Percentiles rank a stretch among this genome's conserved stretches.
Evolutionary conservation across 176 grass and related monocot genomes (phyloP).

Genomic region (Elymus sibiricus): DNA sequence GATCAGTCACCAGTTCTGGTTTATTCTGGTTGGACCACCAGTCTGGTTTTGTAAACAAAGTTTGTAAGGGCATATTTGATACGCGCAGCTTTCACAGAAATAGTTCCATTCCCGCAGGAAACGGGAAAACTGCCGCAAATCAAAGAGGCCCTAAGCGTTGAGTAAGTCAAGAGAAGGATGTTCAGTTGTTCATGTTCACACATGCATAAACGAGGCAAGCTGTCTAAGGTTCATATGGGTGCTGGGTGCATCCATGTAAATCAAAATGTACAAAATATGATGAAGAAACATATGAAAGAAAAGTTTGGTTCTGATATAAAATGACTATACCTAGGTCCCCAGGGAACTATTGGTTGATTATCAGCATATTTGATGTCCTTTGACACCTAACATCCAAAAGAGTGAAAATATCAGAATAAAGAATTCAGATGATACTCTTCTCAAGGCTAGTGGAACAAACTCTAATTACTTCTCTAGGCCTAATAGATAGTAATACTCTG

Average conservation of each 20-base stretch:
- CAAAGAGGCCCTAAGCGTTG: not conserved
- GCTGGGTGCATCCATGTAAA: not conserved
- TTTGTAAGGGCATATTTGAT: too few relatives aligned
- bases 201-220: not conserved
- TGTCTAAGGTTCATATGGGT: not conserved
- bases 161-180: not conserved
- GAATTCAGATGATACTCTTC: not conserved
- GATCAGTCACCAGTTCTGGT: too few relatives aligned
- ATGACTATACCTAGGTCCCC: constrained; percentile 58
- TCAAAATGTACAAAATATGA: not conserved
- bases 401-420: not conserved
- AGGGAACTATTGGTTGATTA: constrained; percentile 58
- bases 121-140: not conserved
- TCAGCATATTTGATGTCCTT: constrained; percentile 70
- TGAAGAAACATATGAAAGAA: not conserved
- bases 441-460: not conserved
- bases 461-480: too few relatives aligned
- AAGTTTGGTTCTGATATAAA: not conserved
- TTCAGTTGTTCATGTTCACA: not conserved
- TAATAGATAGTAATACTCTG: too few relatives aligned
- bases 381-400: constrained; percentile 37
- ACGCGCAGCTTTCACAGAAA: too few relatives aligned
- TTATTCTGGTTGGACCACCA: too few relatives aligned
- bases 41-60: too few relatives aligned
- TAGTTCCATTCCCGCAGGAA: too few relatives aligned